Conservation (phyloP, 163 green algal species). For the Prototheca cutis region DNA sequence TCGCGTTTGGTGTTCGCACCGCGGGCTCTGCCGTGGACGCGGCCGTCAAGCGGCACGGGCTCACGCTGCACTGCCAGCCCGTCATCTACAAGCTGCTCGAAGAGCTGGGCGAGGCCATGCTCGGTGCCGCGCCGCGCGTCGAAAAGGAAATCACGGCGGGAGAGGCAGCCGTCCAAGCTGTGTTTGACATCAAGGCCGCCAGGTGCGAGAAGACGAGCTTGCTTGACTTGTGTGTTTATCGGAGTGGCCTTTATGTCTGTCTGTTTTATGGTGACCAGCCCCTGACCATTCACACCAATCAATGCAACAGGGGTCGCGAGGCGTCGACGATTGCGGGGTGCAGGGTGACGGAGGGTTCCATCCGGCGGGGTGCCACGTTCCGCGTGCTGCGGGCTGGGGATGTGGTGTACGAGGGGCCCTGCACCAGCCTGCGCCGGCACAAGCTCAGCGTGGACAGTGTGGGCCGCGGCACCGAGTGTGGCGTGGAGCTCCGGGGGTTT, state of each 20-base stretch:
- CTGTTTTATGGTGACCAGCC: background rate
- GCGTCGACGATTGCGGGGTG: conserved; percentile 51
- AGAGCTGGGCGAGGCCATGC: conserved; percentile 41
- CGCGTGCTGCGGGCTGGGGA: conserved; percentile 48
- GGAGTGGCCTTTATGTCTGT: background rate
- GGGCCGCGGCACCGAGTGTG: conserved; percentile 73
- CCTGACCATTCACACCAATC: background rate
- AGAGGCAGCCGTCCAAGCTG: conserved; percentile 43
- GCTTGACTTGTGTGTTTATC: background rate
- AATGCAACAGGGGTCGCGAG: background rate
- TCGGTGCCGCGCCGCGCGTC: conserved; percentile 32
- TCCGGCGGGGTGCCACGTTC: conserved; percentile 35
- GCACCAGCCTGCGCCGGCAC: conserved; percentile 58
- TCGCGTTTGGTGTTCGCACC: conserved; percentile 69
- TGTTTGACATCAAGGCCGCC: conserved; percentile 39
- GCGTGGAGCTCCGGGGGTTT: conserved; percentile 64
- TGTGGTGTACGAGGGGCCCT: conserved; percentile 56
- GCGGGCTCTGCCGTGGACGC: conserved; percentile 31
- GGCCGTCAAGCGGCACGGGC: conserved; percentile 25
- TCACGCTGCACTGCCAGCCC: conserved; percentile 30
- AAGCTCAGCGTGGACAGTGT: conserved; percentile 74
- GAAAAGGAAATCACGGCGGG: conserved; percentile 43
- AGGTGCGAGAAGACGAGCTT: conserved; percentile 1
- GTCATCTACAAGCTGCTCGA: conserved; percentile 91
- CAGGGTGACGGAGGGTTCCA: conserved; percentile 48